phyloP scores from a whole-genome alignment of 139 green algal genomes.

The Picochlorum sp. region DNA sequence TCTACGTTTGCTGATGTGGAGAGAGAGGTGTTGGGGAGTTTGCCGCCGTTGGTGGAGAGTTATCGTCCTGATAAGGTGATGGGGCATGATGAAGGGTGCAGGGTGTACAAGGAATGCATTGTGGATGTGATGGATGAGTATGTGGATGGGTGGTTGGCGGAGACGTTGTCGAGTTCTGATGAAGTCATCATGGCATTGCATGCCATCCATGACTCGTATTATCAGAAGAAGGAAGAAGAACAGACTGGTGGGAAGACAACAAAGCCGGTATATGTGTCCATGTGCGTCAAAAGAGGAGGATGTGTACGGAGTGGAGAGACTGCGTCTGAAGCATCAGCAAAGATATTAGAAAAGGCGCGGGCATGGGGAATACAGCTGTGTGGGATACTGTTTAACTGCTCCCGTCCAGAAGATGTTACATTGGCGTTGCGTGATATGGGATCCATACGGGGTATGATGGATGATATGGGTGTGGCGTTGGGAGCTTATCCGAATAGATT shows the following conservation, averaged over 20 bases:
- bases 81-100: background rate
- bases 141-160: background rate
- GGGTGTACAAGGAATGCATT: slow-evolving; percentile 1
- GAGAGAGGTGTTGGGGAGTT: background rate
- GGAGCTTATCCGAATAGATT: background rate
- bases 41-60: slow-evolving; percentile 3
- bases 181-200: background rate
- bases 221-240: background rate
- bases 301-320: background rate
- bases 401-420: background rate
- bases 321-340: background rate
- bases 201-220: background rate
- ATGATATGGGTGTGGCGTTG: background rate
- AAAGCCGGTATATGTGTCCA: background rate
- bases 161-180: background rate
- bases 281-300: background rate
- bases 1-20: no score
- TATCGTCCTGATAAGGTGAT: slow-evolving; percentile 3
- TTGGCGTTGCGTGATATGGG: background rate
- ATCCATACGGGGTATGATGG: background rate
- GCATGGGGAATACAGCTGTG: background rate
- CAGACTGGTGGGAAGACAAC: background rate
- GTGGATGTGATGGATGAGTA: background rate
- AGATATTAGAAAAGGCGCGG: background rate
- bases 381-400: background rate